phyloP scores from a whole-genome alignment of 352 stramenopile genomes.

The Blastocystis hominis region DNA sequence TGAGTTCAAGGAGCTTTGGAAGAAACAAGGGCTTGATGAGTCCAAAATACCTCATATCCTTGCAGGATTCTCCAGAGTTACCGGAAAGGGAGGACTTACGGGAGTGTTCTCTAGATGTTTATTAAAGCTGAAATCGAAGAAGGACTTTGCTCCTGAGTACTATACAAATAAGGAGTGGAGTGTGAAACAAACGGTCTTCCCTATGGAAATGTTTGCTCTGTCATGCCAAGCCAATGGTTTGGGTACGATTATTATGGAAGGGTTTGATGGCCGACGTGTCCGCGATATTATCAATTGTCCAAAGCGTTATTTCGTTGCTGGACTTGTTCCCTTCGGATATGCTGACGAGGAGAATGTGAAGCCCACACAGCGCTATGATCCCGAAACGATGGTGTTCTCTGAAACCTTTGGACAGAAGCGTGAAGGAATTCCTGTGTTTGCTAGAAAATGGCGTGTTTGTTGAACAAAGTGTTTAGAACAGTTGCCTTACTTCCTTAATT shows the following conservation, averaged over 20 bases:
- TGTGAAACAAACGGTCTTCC: constrained; percentile 46
- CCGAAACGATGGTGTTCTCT: constrained; percentile 29
- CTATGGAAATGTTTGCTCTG: constrained; percentile 36
- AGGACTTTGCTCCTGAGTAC: constrained; percentile 10
- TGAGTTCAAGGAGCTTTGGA: neutral
- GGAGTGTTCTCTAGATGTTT: neutral
- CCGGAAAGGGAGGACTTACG: neutral
- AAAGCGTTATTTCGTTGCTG: constrained; percentile 35
- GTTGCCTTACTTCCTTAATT: neutral
- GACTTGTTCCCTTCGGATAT: constrained; percentile 45
- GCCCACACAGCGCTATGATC: constrained; percentile 13
- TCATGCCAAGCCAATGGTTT: constrained; percentile 44
- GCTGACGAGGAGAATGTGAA: neutral
- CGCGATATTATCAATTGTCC: neutral
- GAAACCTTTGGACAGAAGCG: neutral
- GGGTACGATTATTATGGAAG: constrained; percentile 23
- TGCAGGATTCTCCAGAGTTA: neutral
- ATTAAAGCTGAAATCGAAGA: constrained; percentile 12
- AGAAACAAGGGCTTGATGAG: neutral
- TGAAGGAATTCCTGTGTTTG: constrained; percentile 23
- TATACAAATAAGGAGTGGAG: constrained; percentile 55
- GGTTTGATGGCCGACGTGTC: constrained; percentile 31
- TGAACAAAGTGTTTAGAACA: neutral
- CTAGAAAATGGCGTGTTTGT: constrained; percentile 4
- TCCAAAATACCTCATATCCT: neutral